phyloP scores from a whole-genome alignment of 805 yeast species.

The Lachancea nothofagi region DNA sequence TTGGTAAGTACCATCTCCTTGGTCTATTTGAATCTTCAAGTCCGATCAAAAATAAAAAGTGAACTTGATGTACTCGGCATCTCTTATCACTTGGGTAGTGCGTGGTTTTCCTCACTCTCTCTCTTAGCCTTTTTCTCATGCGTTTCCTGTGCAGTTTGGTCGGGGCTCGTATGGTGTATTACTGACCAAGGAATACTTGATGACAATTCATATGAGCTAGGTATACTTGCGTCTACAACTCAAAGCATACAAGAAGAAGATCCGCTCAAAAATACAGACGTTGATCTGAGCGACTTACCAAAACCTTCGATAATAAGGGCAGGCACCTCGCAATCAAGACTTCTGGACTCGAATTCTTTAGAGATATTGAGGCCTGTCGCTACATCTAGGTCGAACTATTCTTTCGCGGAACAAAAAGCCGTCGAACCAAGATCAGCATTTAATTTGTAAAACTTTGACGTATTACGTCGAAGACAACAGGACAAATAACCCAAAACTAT shows the following conservation, averaged over 20 bases:
- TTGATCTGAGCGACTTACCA: neutral
- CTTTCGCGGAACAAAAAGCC: neutral
- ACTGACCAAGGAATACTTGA: slow-evolving; percentile 7
- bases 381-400: neutral
- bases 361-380: neutral
- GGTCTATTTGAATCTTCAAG: slow-evolving; percentile 15
- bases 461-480: neutral
- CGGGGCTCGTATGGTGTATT: slow-evolving; percentile 34
- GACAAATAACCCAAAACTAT: neutral
- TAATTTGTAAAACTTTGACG: slow-evolving; percentile 2
- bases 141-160: slow-evolving; percentile 28
- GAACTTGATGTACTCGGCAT: slow-evolving; percentile 29
- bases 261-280: neutral
- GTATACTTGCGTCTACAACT: slow-evolving; percentile 3
- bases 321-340: neutral
- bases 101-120: slow-evolving; percentile 26
- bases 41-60: slow-evolving; percentile 17
- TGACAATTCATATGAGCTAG: slow-evolving; percentile 4
- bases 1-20: slow-evolving; percentile 17
- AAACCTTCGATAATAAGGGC: neutral
- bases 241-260: neutral
- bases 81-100: slow-evolving; percentile 21
- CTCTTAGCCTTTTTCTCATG: slow-evolving; percentile 18
- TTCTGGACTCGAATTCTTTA: neutral
- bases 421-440: slow-evolving; percentile 8